A percentile compares a stretch with the other conserved stretches of the same genome.
phyloP scores from a whole-genome alignment of 768 basidiomycete genomes.

The Xerocomellus intermedius region DNA sequence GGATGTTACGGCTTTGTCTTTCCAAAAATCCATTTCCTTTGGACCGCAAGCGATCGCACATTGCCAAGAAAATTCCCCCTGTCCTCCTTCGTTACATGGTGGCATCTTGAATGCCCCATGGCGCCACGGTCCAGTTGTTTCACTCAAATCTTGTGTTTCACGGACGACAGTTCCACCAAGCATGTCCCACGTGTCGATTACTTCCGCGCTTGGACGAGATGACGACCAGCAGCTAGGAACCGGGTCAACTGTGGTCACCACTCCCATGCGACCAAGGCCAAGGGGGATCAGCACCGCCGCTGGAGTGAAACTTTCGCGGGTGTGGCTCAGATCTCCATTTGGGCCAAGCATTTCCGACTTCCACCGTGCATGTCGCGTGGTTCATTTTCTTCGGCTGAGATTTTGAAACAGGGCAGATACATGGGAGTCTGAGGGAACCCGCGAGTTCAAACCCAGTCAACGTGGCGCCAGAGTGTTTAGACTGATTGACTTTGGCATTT shows the following conservation, averaged over 20 bases:
- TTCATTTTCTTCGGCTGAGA: slow-evolving; percentile 1
- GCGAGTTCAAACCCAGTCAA: slow-evolving; percentile 20
- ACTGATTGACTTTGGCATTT: slow-evolving; percentile 23
- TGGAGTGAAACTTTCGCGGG: slow-evolving; percentile 25
- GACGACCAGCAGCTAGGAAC: not conserved
- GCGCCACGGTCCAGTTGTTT: too few relatives aligned
- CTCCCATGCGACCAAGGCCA: not conserved
- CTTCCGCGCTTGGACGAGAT: not conserved
- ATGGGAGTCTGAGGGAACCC: not conserved
- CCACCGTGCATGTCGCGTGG: slow-evolving; percentile 21
- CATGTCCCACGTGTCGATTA: slow-evolving; percentile 17
- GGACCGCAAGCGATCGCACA: not conserved
- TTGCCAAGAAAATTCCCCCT: not conserved
- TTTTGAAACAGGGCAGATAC: slow-evolving; percentile 25
- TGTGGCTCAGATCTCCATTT: slow-evolving; percentile 10
- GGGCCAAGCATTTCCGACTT: slow-evolving; percentile 4
- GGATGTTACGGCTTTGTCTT: not conserved
- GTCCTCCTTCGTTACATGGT: not conserved
- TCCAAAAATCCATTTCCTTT: not conserved
- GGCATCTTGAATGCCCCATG: not conserved
- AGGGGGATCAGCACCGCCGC: not conserved
- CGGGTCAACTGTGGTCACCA: not conserved
- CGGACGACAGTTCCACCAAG: not conserved
- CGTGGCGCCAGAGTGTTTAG: slow-evolving; percentile 21
- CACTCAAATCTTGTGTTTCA: slow-evolving; percentile 12